Base-by-base conservation (phyloP, 257 asterid genomes). In the Fraxinus excelsior region DNA sequence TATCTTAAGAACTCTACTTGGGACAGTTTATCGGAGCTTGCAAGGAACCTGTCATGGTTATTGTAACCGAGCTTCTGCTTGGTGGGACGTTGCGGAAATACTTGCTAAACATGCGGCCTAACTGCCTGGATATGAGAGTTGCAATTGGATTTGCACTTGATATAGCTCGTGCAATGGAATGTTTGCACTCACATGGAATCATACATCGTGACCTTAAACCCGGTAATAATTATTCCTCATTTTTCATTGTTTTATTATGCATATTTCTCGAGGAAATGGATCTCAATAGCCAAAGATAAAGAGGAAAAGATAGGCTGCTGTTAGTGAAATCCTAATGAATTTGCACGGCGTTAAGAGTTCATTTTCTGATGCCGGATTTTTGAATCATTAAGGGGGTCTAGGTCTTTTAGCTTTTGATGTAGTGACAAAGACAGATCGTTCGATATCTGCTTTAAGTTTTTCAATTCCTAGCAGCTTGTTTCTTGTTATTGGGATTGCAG, bases 161-260 rank as follows among this genome's bases (percentile, higher is more conserved):
- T 75, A 94, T 94, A 38, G 95, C 98, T 68, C 98, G 96, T 72
- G 98, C 90, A 23, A 94, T 94, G 96, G 97, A 94, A 74, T 94
- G 98, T 70, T 81, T 94, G 82, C 98, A 94, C 86, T 82, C 96
- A 0, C 97, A 91, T 69, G 98, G 98, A 71, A 94, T 94, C 79
- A 94, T 94, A 81, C 98, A 94, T 72, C 96, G 97, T 49, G 98
- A 94, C 83, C 83, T 94, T 51, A 94, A 94, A 82, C 98, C 98
- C 21, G 98, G 98, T 94, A 91, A 23, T 31, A 60, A 38, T 10
- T 60, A 19, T 19, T 53, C 26, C 64, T 53, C 23, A 1, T 7
- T 19, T 53, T 53, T 18, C 23, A 53, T 53, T 4, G 9, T 7
- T n/a, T 9, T 53, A 18, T 53, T 53, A 53, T 53, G 64, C 64